Base-by-base conservation (phyloP, 169 alveolate genomes). In the Miamiensis avidus region DNA sequence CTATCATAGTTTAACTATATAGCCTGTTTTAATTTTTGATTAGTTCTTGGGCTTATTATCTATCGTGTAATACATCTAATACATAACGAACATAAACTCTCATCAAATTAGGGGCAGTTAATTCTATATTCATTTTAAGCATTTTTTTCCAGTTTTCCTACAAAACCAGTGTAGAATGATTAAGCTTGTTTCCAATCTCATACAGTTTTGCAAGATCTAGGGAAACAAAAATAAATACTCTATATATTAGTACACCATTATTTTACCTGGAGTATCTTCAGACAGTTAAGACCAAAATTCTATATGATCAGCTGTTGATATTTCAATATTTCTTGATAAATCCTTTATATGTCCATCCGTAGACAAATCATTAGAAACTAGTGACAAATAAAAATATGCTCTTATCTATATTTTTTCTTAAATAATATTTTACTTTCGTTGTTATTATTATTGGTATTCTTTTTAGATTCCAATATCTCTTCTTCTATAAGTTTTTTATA, bases 281-380 rank as follows among this genome's bases (percentile, higher is more conserved):
- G 87, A 72, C 31, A 86, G 31, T 74, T 86, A 65, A 34, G 90
- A 86, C 90, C 90, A 86, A 81, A 86, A 86, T 27, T 86, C 90
- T 15, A 86, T 86, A 69, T 86, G 90, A 26, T 65, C 32, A 32
- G 82, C 64, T 25, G 90, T 75, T 64, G 90, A 86, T 65, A 79
- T 33, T 34, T 86, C 90, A 0, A 86, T 86, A 25, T 75, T 65
- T 64, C 64, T 31, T 31, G 64, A 79, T 0, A 86, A 74, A 27
- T 86, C 90, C 29, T 79, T 86, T 25, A 81, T 78, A 31, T 76
- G 73, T 25, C 69, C 75, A 30, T 86, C 90, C 15, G 87, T 76
- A 0, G 90, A 81, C 29, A 86, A 64, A 65, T 86, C 90, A 75
- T 86, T 86, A 0, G 79, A 86, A 33, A 49, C 69, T 49, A 49